Evolutionary conservation across 176 grass and related monocot species (phyloP).

Genomic region (Juncus effusus): DNA sequence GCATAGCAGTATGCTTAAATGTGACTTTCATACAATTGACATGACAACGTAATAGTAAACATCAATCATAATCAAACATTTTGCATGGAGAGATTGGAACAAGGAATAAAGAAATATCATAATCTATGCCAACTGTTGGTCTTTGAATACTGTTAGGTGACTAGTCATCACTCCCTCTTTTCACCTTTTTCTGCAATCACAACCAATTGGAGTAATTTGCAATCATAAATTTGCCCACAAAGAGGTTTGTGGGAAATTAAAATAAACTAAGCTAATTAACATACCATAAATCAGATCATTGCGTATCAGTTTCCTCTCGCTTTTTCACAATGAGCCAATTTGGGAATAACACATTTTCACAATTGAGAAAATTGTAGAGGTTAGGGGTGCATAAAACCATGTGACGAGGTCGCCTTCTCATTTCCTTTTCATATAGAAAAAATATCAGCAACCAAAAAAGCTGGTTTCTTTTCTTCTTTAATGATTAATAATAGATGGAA

Average conservation of each 20-base stretch:
- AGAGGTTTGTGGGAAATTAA: too few species aligned
- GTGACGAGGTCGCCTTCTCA: conserved; percentile 31
- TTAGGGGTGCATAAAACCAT: conserved; percentile 13
- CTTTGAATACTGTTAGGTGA: conserved; percentile 20
- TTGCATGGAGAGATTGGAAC: background rate
- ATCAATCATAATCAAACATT: conserved; percentile 13
- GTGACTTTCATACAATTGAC: background rate
- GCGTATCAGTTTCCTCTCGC: too few species aligned
- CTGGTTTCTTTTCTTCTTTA: conserved; percentile 18
- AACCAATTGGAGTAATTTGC: background rate
- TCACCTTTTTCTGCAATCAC: conserved; percentile 7
- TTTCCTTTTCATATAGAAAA: conserved; percentile 26
- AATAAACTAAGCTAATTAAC: too few species aligned
- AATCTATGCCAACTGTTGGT: conserved; percentile 6
- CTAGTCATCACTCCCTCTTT: conserved; percentile 6
- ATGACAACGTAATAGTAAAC: background rate
- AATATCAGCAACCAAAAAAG: conserved; percentile 19
- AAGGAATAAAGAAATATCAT: conserved; percentile 1
- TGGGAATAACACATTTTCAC: background rate
- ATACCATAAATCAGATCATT: too few species aligned
- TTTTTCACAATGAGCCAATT: background rate
- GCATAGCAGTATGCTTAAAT: conserved; percentile 11
- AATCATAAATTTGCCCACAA: conserved; percentile 1
- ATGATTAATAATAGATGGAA: background rate
- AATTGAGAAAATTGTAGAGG: conserved; percentile 14